Conservation (phyloP, 192 early-diverging fungal genomes). For the Pilaira anomala region DNA sequence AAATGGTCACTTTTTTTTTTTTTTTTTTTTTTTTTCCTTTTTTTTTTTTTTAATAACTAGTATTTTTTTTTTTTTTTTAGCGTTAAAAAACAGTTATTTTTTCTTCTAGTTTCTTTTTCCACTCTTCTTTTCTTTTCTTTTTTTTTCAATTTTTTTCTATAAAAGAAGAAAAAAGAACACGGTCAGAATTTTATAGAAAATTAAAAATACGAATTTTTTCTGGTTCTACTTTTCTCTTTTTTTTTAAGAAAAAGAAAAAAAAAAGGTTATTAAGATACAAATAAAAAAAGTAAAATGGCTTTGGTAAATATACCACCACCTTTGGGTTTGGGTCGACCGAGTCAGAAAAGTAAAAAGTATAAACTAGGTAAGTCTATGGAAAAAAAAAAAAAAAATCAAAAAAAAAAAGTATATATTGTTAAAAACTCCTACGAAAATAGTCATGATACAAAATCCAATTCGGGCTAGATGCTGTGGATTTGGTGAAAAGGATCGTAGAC, state of each 20-base stretch:
- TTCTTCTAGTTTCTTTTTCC: too few relatives aligned
- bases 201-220: not conserved
- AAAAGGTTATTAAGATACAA: too few relatives aligned
- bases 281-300: constrained; percentile 1
- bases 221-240: not conserved
- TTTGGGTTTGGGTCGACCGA: constrained; percentile 1
- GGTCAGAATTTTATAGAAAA: not conserved
- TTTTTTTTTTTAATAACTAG: not conserved
- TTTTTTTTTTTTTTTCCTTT: not conserved
- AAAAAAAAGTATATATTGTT: not conserved
- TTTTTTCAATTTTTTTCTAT: too few relatives aligned
- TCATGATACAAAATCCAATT: constrained; percentile 61
- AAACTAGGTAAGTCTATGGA: not conserved
- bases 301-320: not conserved
- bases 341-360: not conserved
- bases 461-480: constrained; percentile 67
- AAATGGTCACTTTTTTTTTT: not conserved
- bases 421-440: not conserved
- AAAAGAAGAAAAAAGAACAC: not conserved
- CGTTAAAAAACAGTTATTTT: not conserved
- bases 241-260: not conserved
- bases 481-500: constrained; percentile 66
- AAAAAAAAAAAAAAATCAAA: not conserved
- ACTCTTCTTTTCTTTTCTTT: not conserved
- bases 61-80: not conserved